These are phyloP conservation scores for Vigna hirtella DNA, from an alignment of 306 rosid genomes.

Conservation along the genomic window DNA sequence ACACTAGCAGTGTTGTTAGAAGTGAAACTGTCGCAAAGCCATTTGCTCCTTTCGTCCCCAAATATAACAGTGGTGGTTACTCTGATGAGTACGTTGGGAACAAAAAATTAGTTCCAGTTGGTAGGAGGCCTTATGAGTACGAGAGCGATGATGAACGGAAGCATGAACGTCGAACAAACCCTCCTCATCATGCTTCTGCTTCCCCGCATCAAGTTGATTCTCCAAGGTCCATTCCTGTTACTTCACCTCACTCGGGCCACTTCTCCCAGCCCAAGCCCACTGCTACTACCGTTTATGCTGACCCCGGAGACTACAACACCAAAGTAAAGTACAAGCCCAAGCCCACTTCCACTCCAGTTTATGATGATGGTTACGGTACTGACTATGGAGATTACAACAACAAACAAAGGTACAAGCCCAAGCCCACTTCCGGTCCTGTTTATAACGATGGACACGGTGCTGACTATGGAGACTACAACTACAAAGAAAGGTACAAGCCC, in stretches of 20 bases:
- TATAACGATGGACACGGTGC: no score
- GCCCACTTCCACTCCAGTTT: no score
- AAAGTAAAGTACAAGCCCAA: constrained; percentile 22
- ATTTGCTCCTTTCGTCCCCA: constrained; percentile 41
- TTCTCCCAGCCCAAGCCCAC: constrained; percentile 2
- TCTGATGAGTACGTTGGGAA: constrained; percentile 18
- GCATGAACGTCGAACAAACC: constrained; percentile 26
- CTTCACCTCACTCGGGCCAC: constrained; percentile 19
- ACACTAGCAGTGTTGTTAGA: background rate
- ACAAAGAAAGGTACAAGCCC: constrained; percentile 22
- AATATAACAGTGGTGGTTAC: background rate
- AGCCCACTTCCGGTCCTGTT: no score
- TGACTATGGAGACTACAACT: no score
- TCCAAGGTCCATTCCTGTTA: background rate
- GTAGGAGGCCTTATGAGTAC: constrained; percentile 18
- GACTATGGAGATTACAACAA: no score
- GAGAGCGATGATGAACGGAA: background rate
- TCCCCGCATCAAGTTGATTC: constrained; percentile 36
- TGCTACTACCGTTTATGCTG: no score
- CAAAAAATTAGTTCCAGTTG: constrained; percentile 42
- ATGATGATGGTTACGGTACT: no score
- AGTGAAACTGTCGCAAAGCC: constrained; percentile 36
- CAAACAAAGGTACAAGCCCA: constrained; percentile 21
- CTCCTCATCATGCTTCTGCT: background rate
- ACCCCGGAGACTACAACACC: background rate